Evolutionary conservation across 441 rosid genomes (phyloP).

Genomic region (Daphne laureola): DNA sequence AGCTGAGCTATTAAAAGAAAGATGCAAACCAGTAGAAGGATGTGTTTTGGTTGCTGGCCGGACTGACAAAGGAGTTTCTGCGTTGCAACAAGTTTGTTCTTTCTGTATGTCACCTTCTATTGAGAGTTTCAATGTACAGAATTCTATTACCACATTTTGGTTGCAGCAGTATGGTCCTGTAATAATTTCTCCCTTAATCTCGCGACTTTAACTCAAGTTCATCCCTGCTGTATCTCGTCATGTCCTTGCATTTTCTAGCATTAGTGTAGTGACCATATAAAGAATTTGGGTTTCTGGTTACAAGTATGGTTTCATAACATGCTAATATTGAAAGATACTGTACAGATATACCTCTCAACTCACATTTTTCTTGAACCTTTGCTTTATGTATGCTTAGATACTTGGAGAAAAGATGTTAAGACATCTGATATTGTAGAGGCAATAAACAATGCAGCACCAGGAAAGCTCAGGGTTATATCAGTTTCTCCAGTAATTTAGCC

Average conservation of each 20-base stretch:
- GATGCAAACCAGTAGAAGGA: slow-evolving; percentile 78
- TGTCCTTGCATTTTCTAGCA: not conserved
- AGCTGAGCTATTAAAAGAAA: slow-evolving; percentile 68
- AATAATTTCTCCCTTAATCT: too few species aligned
- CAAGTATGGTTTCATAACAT: not conserved
- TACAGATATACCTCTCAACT: not conserved
- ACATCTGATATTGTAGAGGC: slow-evolving; percentile 55
- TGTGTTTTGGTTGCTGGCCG: slow-evolving; percentile 86
- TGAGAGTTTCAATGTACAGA: too few species aligned
- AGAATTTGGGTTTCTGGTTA: not conserved
- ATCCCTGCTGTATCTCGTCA: not conserved
- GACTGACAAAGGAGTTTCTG: slow-evolving; percentile 96
- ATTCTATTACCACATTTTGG: too few species aligned
- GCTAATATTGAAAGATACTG: too few species aligned
- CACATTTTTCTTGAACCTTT: slow-evolving; percentile 7
- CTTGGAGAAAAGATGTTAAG: slow-evolving; percentile 80
- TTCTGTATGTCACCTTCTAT: slow-evolving; percentile 55
- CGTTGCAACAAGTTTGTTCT: slow-evolving; percentile 91
- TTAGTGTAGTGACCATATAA: not conserved
- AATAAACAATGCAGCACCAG: slow-evolving; percentile 58
- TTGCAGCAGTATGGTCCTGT: too few species aligned
- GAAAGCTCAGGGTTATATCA: slow-evolving; percentile 63
- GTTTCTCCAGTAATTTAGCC: slow-evolving; percentile 51
- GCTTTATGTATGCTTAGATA: slow-evolving; percentile 42
- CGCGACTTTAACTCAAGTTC: not conserved